Evolutionary conservation across 345 rosid genomes (phyloP).

Genomic region (Eucalyptus regnans): DNA sequence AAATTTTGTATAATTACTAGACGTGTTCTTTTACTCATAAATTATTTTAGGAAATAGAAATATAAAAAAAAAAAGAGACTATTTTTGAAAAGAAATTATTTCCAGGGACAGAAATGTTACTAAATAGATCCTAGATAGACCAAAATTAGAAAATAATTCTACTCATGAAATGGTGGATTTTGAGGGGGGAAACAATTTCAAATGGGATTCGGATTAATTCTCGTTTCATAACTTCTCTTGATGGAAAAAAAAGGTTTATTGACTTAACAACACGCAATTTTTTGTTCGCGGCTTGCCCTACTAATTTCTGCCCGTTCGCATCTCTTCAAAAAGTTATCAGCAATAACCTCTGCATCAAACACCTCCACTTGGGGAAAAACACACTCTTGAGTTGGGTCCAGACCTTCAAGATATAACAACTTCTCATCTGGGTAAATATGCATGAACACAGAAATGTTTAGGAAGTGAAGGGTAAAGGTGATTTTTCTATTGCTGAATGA

Average conservation of each 20-base stretch:
- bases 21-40: accelerated
- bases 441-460: background rate
- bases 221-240: background rate
- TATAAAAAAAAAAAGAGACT: accelerated
- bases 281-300: background rate
- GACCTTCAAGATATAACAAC: background rate
- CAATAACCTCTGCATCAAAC: background rate
- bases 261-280: background rate
- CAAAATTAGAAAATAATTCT: background rate
- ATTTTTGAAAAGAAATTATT: too few species aligned
- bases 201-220: background rate
- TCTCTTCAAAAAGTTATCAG: background rate
- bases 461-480: background rate
- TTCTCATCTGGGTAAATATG: background rate
- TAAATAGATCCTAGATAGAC: background rate
- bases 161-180: background rate
- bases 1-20: too few species aligned
- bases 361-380: background rate
- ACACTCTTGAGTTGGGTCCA: background rate
- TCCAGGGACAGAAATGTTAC: accelerated
- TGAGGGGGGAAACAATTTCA: background rate
- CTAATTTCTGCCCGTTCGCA: background rate
- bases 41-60: accelerated
- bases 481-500: background rate
- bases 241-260: background rate